Base-by-base conservation (phyloP, 2,329 filamentous ascomycete species). In the Fusarium haematococcum region DNA sequence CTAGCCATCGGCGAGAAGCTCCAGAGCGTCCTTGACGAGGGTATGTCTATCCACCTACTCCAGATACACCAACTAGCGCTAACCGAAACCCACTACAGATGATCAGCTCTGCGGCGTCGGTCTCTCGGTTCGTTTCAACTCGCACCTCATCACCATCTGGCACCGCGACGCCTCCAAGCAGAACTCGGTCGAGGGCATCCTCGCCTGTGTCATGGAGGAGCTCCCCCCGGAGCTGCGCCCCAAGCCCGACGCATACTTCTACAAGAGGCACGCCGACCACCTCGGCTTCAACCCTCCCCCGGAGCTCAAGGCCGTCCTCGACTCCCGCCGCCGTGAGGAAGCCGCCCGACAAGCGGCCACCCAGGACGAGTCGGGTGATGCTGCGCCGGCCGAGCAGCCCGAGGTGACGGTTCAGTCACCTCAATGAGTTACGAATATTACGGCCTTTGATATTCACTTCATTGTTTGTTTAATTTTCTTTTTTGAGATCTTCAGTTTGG, bases 21-120 rank as follows among this genome's bases (percentile, higher is more conserved):
- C 72, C 93, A 97, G 84, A 88, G 89, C 74, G 92, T 90, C 18
- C 86, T 97, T 13, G 93, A 93, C 62, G 88, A 90, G 68, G 90
- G 93, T 94, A 82, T 54, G 58, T 52, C 23, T 27, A 45, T 30
- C 20, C 43, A 48, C 14, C 23, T 48, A 18, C 43, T 18, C 43
- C 23, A 27, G 23, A 27, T 25, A 48, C 43, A 25, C 20, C 20
- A 27, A 10, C 63, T 60, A 61, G 1, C 39, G 41, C 69, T 74
- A 41, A 78, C 73, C 61, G 41, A 58, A 14, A 33, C 23, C 27
- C 25, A 57, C 14, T 39, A 67, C 79, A 95, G 94, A 91, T 69
- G 93, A 95, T 81, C 95, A 97, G 81, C 93, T 98, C 77, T 97
- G 95, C 81, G 96, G 96, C 60, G 92, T 98, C 56, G 94, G 94